phyloP scores from a whole-genome alignment of 805 yeast genomes.

The Wickerhamiella qilinensis region DNA sequence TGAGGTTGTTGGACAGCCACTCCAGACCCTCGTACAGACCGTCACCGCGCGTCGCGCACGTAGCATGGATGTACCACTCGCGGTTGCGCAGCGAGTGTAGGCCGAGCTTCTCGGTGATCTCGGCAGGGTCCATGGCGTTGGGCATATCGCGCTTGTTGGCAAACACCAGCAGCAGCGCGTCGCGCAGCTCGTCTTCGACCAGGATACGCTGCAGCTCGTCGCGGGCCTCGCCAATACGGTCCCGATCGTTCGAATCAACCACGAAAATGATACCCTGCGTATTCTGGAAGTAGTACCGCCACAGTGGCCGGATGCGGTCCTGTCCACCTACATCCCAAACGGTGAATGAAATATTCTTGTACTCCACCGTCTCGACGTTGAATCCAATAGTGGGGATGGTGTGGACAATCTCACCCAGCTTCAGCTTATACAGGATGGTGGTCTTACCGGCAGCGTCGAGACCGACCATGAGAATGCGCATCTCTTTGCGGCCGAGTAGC shows the following conservation, averaged over 20 bases:
- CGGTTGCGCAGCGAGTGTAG: conserved; percentile 95
- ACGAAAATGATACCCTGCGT: conserved; percentile 97
- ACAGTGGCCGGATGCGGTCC: conserved; percentile 94
- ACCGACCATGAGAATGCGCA: conserved; percentile 97
- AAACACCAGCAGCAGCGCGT: conserved; percentile 84
- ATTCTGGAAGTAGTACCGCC: conserved; percentile 98
- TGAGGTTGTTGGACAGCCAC: conserved; percentile 86
- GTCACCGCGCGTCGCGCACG: conserved; percentile 98
- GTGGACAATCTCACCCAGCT: conserved; percentile 90
- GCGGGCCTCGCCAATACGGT: conserved; percentile 94
- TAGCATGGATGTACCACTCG: conserved; percentile 98
- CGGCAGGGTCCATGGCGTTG: conserved; percentile 98
- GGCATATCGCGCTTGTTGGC: conserved; percentile 99
- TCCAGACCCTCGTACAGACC: conserved; percentile 96
- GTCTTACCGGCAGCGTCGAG: conserved; percentile 98
- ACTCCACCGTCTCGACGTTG: conserved; percentile 94
- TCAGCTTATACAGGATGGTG: conserved; percentile 85
- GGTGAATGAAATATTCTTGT: conserved; percentile 89
- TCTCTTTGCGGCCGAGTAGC: conserved; percentile 94
- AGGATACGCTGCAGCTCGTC: conserved; percentile 97
- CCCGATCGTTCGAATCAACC: conserved; percentile 95
- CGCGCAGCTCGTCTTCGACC: conserved; percentile 95
- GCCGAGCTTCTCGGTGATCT: conserved; percentile 92
- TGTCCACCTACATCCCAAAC: conserved; percentile 99
- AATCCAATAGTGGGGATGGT: conserved; percentile 95